These are phyloP conservation scores for Aquilaria malaccensis DNA, from an alignment of 345 rosid species.

Conservation along the genomic window DNA sequence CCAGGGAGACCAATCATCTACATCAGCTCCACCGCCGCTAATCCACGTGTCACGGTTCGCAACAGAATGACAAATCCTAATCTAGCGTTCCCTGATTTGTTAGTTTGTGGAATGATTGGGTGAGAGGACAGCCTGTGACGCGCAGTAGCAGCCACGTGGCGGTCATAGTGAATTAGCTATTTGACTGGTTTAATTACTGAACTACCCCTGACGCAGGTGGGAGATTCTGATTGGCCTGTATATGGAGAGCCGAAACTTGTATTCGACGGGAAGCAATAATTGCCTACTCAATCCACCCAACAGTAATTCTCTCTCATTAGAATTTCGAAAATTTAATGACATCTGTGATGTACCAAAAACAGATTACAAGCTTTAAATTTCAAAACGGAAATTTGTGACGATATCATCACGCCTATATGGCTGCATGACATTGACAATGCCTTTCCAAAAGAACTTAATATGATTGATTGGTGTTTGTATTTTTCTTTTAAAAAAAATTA, in stretches of 20 bases:
- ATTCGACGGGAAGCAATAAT: conserved; percentile 22
- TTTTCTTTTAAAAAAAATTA: too few species aligned
- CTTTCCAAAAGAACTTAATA: too few species aligned
- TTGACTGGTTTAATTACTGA: conserved; percentile 3
- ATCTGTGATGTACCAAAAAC: too few species aligned
- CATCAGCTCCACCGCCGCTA: not conserved
- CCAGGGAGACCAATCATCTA: too few species aligned
- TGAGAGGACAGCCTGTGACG: not conserved
- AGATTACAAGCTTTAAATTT: too few species aligned
- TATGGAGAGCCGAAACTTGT: conserved; percentile 2
- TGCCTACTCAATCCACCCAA: not conserved
- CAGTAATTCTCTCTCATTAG: not conserved
- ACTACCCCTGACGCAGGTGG: conserved; percentile 12
- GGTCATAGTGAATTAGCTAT: not conserved
- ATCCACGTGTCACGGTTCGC: not conserved
- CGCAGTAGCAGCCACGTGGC: conserved; percentile 11
- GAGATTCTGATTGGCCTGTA: not conserved
- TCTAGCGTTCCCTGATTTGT: not conserved
- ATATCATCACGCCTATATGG: too few species aligned
- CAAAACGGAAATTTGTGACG: too few species aligned
- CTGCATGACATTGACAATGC: too few species aligned
- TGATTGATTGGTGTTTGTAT: too few species aligned
- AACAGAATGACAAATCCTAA: not conserved
- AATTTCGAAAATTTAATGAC: not conserved
- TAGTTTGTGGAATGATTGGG: not conserved